phyloP scores from a whole-genome alignment of 805 yeast genomes.

The Cyberlindnera sargentensis region DNA sequence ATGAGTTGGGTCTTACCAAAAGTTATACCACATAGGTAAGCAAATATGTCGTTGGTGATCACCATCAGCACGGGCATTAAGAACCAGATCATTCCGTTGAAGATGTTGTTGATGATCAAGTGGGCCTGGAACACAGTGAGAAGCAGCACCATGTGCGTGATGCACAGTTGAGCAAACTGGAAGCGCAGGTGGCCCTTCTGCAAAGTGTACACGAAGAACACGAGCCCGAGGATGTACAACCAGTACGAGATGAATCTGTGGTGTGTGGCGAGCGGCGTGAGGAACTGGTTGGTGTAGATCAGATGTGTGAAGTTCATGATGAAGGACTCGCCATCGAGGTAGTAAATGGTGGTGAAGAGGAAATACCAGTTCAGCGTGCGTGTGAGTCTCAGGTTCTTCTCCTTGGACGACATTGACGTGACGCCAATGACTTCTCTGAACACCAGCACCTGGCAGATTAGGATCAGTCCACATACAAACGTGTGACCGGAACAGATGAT shows the following conservation, averaged over 20 bases:
- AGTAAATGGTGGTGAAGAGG: conserved; percentile 78
- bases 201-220: conserved; percentile 81
- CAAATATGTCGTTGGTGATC: conserved; percentile 91
- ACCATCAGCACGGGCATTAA: conserved; percentile 87
- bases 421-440: conserved; percentile 90
- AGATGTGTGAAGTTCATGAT: conserved; percentile 55
- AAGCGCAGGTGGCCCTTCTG: conserved; percentile 84
- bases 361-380: conserved; percentile 90
- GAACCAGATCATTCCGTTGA: conserved; percentile 92
- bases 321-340: conserved; percentile 79
- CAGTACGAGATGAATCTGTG: conserved; percentile 83
- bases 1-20: conserved; percentile 91
- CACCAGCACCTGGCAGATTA: conserved; percentile 70
- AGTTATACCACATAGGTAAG: conserved; percentile 94
- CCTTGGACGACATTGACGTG: conserved; percentile 70
- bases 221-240: conserved; percentile 79
- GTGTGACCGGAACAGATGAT: conserved; percentile 80
- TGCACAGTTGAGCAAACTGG: conserved; percentile 90
- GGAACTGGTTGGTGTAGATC: conserved; percentile 43
- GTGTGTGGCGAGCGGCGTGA: conserved; percentile 59
- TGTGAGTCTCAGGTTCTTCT: conserved; percentile 76
- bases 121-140: conserved; percentile 93
- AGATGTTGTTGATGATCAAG: conserved; percentile 80
- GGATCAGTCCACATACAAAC: conserved; percentile 66
- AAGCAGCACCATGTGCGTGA: conserved; percentile 88